Percentiles rank a stretch among this genome's conserved stretches.
Evolutionary conservation across 2,329 filamentous ascomycete species (phyloP).

Genomic region (Colletotrichum tanaceti): DNA sequence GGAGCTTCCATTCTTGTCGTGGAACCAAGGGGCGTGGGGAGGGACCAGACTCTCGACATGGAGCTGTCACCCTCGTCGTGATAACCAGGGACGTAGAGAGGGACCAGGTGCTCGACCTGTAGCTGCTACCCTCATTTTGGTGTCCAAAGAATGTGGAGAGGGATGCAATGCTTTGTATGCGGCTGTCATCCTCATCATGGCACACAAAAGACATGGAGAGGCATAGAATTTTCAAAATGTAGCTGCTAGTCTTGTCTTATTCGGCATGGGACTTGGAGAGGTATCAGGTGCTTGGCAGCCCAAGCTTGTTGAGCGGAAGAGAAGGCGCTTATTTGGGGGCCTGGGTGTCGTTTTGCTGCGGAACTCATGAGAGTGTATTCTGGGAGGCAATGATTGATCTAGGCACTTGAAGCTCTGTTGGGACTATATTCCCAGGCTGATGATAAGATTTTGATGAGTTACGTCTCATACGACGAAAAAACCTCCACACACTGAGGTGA

Average conservation of each 20-base stretch:
- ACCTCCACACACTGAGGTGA: not conserved
- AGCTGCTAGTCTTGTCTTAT: not conserved
- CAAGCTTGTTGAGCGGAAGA: constrained; percentile 2
- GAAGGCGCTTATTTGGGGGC: not conserved
- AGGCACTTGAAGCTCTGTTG: not conserved
- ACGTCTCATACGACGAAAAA: not conserved
- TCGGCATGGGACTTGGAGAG: not conserved
- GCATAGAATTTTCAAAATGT: not conserved
- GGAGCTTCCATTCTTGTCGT: constrained; percentile 1
- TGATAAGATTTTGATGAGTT: too few species aligned
- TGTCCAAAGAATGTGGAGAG: too few species aligned
- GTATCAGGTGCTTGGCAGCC: not conserved
- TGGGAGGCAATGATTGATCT: not conserved
- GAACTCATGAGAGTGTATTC: not conserved
- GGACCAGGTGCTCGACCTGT: too few species aligned
- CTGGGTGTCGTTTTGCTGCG: not conserved
- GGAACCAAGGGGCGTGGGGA: not conserved
- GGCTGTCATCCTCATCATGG: not conserved
- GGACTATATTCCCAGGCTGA: too few species aligned
- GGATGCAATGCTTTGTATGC: not conserved
- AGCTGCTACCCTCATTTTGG: too few species aligned
- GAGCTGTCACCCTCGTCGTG: too few species aligned
- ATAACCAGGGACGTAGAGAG: too few species aligned
- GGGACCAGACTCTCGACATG: not conserved
- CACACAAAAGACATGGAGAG: not conserved